phyloP scores from a whole-genome alignment of 1,284 basidiomycete species.

The Papiliotrema nemorosa region DNA sequence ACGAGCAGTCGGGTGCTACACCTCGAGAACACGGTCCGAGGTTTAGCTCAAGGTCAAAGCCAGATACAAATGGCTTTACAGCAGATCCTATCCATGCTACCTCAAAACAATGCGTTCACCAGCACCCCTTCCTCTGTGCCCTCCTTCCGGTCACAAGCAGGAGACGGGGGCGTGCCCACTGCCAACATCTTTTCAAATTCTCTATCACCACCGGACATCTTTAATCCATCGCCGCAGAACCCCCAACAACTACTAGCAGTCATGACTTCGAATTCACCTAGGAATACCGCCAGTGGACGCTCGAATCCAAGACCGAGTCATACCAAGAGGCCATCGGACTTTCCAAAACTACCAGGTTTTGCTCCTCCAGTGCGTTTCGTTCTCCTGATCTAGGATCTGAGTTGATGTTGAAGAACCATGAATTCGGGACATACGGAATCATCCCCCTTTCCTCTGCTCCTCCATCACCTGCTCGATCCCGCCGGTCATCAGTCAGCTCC shows the following conservation, averaged over 20 bases:
- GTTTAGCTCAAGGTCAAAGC: constrained; percentile 40
- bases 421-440: constrained; percentile 86
- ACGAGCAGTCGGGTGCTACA: constrained; percentile 28
- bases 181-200: constrained; percentile 32
- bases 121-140: constrained; percentile 19
- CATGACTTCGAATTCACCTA: constrained; percentile 19
- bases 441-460: constrained; percentile 57
- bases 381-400: constrained; percentile 4
- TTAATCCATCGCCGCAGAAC: background rate
- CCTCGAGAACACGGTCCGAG: constrained; percentile 40
- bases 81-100: constrained; percentile 40
- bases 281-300: constrained; percentile 31
- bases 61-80: constrained; percentile 45
- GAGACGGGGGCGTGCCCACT: constrained; percentile 22
- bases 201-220: constrained; percentile 25
- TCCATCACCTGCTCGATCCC: constrained; percentile 54
- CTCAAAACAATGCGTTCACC: constrained; percentile 15
- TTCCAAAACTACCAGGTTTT: constrained; percentile 82
- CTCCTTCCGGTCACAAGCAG: constrained; percentile 13
- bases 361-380: constrained; percentile 66
- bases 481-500: constrained; percentile 53
- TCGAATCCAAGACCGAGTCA: background rate
- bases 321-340: constrained; percentile 42
- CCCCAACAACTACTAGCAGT: background rate
- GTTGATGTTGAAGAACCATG: constrained; percentile 62